A percentile compares a stretch with the other conserved stretches of the same genome.
phyloP scores from a whole-genome alignment of 768 basidiomycete species.

The Naganishia vaughanmartiniae region DNA sequence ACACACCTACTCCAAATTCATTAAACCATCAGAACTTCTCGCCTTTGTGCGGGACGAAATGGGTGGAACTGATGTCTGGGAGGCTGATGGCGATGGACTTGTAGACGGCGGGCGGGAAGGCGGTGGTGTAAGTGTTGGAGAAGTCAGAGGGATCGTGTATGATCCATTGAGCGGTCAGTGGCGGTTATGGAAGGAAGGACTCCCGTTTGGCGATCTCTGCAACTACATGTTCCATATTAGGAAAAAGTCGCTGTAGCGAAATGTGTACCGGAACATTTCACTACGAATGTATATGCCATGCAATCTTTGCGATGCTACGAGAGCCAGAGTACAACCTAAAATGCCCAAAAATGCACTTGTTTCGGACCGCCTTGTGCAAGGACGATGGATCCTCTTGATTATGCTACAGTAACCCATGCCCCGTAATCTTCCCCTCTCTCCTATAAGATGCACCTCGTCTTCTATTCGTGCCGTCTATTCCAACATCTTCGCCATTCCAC shows the following conservation, averaged over 20 bases:
- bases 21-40: constrained; percentile 80
- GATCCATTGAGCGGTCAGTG: constrained; percentile 48
- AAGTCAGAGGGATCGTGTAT: constrained; percentile 52
- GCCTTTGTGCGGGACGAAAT: constrained; percentile 71
- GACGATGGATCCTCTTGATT: not conserved
- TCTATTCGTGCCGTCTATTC: not conserved
- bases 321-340: constrained; percentile 17
- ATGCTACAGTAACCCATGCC: constrained; percentile 12
- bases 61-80: constrained; percentile 46
- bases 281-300: constrained; percentile 3
- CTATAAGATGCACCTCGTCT: no score
- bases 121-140: constrained; percentile 42
- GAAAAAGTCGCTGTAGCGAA: constrained; percentile 38
- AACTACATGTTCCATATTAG: constrained; percentile 52
- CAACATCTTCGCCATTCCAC: not conserved
- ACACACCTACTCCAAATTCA: constrained; percentile 84
- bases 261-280: no score
- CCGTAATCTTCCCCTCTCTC: not conserved
- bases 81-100: constrained; percentile 38
- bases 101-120: constrained; percentile 32
- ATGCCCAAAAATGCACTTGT: constrained; percentile 20
- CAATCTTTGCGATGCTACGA: constrained; percentile 1
- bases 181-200: constrained; percentile 48
- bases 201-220: constrained; percentile 41
- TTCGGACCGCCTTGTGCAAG: not conserved